Evolutionary conservation across 31 red algal species (phyloP).

Genomic region (Odonthalia washingtoniensis): DNA sequence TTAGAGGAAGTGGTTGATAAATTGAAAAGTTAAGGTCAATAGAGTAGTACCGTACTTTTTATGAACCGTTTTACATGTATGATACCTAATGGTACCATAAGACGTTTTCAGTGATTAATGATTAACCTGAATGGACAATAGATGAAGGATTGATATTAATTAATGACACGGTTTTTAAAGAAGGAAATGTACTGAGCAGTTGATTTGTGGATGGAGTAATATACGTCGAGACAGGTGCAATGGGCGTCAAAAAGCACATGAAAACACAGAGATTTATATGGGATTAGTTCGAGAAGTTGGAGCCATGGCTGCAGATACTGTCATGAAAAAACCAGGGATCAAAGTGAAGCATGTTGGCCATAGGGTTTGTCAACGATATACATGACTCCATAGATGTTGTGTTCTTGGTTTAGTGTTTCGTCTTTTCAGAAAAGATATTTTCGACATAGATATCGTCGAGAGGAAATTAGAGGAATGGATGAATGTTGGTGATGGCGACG

Average conservation of each 20-base stretch:
- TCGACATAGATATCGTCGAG: background rate
- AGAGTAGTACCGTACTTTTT: background rate
- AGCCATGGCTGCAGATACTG: background rate
- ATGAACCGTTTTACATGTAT: background rate
- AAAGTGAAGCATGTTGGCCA: background rate
- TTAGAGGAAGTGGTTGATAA: background rate
- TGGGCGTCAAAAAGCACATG: no score
- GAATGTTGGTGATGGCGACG: background rate
- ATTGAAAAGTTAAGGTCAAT: background rate
- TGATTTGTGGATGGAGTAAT: background rate
- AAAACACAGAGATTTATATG: no score
- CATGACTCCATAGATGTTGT: background rate
- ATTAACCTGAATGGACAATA: no score
- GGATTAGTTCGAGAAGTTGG: background rate
- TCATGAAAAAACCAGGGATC: constrained; percentile 1
- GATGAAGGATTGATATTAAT: background rate
- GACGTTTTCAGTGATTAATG: constrained; percentile 2
- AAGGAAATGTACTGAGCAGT: background rate
- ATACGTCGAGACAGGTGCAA: background rate
- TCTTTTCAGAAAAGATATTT: background rate
- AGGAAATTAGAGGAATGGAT: background rate
- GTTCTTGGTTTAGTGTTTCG: background rate
- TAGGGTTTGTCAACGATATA: background rate
- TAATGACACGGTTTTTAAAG: background rate
- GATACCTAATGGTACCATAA: background rate